Evolutionary conservation across 2,329 filamentous ascomycete genomes (phyloP).

Genomic region (Pezicula rhizophila): DNA sequence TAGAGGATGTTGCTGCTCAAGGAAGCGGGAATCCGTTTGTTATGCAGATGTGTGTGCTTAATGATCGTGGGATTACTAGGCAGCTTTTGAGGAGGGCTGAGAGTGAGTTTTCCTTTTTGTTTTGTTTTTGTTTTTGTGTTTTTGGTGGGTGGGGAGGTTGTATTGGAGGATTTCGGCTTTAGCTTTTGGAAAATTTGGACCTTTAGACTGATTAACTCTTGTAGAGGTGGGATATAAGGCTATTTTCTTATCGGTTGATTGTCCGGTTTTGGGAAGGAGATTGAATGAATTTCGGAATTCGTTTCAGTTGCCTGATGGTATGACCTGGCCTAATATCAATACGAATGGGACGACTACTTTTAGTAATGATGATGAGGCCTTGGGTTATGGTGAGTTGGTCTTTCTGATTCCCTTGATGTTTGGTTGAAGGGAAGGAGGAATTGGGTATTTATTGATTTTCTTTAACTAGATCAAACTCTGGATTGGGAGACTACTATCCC

Average conservation of each 20-base stretch:
- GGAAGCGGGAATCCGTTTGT: constrained; percentile 36
- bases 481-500: constrained; percentile 45
- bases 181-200: neutral
- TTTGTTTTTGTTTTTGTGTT: neutral
- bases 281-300: constrained; percentile 48
- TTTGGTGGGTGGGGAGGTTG: neutral
- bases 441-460: neutral
- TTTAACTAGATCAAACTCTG: constrained; percentile 29
- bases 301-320: constrained; percentile 39
- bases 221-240: constrained; percentile 44
- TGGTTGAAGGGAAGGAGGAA: neutral
- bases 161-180: neutral
- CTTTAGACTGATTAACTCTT: neutral
- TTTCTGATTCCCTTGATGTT: neutral
- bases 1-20: constrained; percentile 40
- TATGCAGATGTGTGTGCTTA: constrained; percentile 50
- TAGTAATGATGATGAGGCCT: constrained; percentile 18
- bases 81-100: constrained; percentile 37
- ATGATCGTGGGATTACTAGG: constrained; percentile 37
- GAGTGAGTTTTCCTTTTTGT: constrained; percentile 25
- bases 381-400: constrained; percentile 22
- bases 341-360: constrained; percentile 18
- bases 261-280: constrained; percentile 45
- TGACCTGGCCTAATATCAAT: constrained; percentile 38
- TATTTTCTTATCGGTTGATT: constrained; percentile 48